phyloP scores from a whole-genome alignment of 495 filamentous ascomycete genomes.

The Neurospora hispaniola region DNA sequence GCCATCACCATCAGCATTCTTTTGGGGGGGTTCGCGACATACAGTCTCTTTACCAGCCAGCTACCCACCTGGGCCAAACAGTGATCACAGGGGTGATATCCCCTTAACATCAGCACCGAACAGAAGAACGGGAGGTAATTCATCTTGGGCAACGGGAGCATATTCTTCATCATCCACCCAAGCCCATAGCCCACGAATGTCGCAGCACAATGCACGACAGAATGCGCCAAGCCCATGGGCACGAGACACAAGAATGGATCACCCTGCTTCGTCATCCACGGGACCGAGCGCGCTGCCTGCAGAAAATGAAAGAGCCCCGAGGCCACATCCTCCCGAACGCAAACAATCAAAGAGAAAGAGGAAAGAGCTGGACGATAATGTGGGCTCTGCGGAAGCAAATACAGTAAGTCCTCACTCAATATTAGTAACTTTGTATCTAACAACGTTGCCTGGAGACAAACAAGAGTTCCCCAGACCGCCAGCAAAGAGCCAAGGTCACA shows the following conservation, averaged over 20 bases:
- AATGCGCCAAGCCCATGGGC: not conserved
- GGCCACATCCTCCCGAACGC: not conserved
- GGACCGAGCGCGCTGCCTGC: not conserved
- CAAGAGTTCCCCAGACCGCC: not conserved
- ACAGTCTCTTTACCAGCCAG: not conserved
- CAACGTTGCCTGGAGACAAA: not conserved
- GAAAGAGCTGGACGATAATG: not conserved
- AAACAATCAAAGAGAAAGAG: not conserved
- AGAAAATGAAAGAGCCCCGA: not conserved
- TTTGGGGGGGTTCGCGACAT: not conserved
- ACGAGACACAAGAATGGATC: not conserved
- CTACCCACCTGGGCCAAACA: not conserved
- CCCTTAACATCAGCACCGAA: not conserved
- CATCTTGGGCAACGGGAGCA: not conserved
- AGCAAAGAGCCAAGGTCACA: not conserved
- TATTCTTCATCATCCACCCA: not conserved
- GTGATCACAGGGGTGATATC: not conserved
- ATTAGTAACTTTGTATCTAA: not conserved
- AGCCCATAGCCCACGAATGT: not conserved
- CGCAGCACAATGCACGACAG: not conserved
- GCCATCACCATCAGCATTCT: not conserved
- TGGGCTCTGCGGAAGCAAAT: not conserved
- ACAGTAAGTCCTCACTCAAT: not conserved
- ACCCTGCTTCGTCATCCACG: not conserved
- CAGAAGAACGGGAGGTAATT: not conserved